Percentiles rank a stretch among this genome's conserved stretches.
phyloP scores from a whole-genome alignment of 2,329 filamentous ascomycete genomes.

The Diaporthe ilicicola region DNA sequence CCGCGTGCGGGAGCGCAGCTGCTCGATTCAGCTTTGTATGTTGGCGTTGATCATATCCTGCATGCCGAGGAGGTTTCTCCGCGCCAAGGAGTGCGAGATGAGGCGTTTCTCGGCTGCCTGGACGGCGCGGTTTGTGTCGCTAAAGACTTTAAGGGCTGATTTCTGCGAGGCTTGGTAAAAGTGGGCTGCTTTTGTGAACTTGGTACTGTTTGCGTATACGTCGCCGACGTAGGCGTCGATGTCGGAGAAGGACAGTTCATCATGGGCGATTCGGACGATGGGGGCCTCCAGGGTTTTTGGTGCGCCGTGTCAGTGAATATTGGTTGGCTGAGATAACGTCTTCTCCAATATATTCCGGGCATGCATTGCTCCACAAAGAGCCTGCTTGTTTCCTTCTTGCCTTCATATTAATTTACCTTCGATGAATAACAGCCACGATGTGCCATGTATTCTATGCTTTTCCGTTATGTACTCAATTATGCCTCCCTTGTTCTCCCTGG shows the following conservation, averaged over 20 bases:
- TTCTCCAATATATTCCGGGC: background rate
- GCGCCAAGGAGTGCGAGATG: background rate
- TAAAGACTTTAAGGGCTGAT: background rate
- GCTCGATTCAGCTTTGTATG: background rate
- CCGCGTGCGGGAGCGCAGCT: background rate
- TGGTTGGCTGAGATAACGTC: too few species aligned
- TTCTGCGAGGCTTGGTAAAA: background rate
- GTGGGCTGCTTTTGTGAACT: background rate
- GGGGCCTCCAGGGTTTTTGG: background rate
- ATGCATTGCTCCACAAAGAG: background rate
- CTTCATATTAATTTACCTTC: background rate
- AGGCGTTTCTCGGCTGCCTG: background rate
- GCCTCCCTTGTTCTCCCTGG: background rate
- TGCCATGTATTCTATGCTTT: slow-evolving; percentile 6
- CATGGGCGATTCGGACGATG: background rate
- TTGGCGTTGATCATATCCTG: background rate
- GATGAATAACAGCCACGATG: background rate
- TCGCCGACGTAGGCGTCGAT: background rate
- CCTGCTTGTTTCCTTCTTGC: background rate
- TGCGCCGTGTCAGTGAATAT: background rate
- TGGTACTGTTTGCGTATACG: background rate
- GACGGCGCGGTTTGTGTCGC: background rate
- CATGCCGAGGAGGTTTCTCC: background rate
- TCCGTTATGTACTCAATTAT: slow-evolving; percentile 4
- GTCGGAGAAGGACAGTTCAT: background rate